Percentiles rank a stretch among this genome's conserved stretches.
Conservation (phyloP, 176 grass and related monocot genomes). For the Rhipidocladum racemiflorum region DNA sequence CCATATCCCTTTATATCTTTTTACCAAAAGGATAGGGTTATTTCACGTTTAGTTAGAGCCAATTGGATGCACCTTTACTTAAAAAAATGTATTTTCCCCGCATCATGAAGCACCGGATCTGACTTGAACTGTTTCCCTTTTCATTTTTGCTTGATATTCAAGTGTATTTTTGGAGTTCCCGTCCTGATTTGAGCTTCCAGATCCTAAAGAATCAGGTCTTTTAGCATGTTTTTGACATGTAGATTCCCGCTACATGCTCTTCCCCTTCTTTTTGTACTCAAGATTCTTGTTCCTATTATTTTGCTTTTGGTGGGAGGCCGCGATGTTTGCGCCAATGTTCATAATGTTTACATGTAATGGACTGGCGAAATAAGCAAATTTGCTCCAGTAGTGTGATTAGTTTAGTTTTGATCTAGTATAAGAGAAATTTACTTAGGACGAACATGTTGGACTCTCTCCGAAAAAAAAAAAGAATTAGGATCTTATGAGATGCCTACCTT, state of each 20-base stretch:
- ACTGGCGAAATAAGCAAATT: neutral
- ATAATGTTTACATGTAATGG: conserved; percentile 15
- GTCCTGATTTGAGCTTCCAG: conserved; percentile 9
- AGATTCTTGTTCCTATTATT: neutral
- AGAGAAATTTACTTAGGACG: neutral
- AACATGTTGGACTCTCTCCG: neutral
- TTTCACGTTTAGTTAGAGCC: conserved; percentile 39
- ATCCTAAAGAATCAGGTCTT: conserved; percentile 35
- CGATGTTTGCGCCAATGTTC: neutral
- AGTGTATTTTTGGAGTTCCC: conserved; percentile 23
- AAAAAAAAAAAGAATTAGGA: neutral
- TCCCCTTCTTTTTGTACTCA: neutral
- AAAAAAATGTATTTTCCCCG: conserved; percentile 10
- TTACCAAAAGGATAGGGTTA: conserved; percentile 41
- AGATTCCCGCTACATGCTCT: conserved; percentile 15
- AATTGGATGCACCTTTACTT: conserved; percentile 32
- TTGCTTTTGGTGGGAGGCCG: conserved; percentile 5
- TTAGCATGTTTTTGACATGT: conserved; percentile 24
- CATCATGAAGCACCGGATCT: conserved; percentile 44
- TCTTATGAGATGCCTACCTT: neutral
- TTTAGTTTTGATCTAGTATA: neutral
- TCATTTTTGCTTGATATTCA: conserved; percentile 30
- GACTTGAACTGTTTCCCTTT: conserved; percentile 38
- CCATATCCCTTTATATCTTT: conserved; percentile 40
- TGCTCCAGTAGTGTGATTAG: neutral